phyloP scores from a whole-genome alignment of 805 yeast species.

The Cyberlindnera misumaiensis region DNA sequence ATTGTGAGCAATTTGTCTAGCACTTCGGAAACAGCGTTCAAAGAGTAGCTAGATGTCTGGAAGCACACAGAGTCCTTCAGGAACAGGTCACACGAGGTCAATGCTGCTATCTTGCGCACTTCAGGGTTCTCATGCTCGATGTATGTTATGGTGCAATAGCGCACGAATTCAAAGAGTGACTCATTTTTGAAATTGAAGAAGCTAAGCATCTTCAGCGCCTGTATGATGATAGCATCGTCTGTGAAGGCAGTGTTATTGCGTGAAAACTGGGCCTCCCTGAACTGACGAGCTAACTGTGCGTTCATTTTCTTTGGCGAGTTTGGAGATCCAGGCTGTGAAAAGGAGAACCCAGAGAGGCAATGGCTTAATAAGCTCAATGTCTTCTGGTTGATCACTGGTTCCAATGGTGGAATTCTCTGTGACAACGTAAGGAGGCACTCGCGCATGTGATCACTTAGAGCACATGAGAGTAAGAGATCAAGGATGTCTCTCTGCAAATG shows the following conservation, averaged over 20 bases:
- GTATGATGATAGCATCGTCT: constrained; percentile 53
- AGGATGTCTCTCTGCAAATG: constrained; percentile 77
- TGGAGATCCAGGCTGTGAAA: constrained; percentile 83
- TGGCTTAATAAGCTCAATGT: constrained; percentile 64
- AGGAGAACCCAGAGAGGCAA: constrained; percentile 74
- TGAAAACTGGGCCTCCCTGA: constrained; percentile 65
- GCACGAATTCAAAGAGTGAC: constrained; percentile 80
- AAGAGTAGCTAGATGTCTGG: constrained; percentile 74
- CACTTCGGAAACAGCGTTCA: constrained; percentile 79
- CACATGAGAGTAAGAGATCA: constrained; percentile 73
- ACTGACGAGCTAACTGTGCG: constrained; percentile 63
- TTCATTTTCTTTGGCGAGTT: constrained; percentile 45
- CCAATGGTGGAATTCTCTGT: constrained; percentile 72
- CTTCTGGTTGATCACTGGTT: constrained; percentile 63
- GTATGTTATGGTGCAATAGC: constrained; percentile 77
- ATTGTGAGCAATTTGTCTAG: constrained; percentile 72
- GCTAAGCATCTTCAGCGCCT: constrained; percentile 72
- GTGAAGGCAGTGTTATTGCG: constrained; percentile 51
- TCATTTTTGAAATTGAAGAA: constrained; percentile 69
- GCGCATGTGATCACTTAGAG: constrained; percentile 78
- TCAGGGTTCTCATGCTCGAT: constrained; percentile 73
- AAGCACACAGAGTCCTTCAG: constrained; percentile 75
- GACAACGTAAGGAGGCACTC: constrained; percentile 64
- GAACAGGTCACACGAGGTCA: constrained; percentile 74
- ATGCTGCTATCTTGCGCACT: constrained; percentile 78